Percentiles rank a stretch among this genome's conserved stretches.
Evolutionary conservation across 345 rosid genomes (phyloP).

Genomic region (Clausena lansium): DNA sequence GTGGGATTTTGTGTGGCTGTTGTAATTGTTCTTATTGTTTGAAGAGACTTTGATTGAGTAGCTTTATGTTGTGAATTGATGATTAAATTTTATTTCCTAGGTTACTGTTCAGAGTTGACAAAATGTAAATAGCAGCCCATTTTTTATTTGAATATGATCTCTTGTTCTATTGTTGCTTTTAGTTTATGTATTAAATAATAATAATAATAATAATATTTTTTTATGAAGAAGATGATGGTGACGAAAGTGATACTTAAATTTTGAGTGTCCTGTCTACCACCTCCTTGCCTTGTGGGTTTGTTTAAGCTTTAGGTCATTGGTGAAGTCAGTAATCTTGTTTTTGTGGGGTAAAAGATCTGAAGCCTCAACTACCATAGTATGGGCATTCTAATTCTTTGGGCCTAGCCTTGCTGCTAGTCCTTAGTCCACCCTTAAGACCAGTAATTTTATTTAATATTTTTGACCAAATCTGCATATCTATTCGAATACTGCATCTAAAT

Average conservation of each 20-base stretch:
- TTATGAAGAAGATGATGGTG: conserved; percentile 8
- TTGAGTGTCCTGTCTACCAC: conserved; percentile 11
- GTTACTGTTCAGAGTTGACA: too few relatives aligned
- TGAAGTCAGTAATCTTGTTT: conserved; percentile 37
- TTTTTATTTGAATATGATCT: too few relatives aligned
- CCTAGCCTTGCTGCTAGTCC: neutral
- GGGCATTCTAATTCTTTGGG: conserved; percentile 3
- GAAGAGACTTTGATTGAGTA: too few relatives aligned
- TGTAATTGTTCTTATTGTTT: too few relatives aligned
- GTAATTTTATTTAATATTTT: neutral
- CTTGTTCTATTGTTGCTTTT: too few relatives aligned
- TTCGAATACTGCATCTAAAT: too few relatives aligned
- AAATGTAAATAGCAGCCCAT: too few relatives aligned
- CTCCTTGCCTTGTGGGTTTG: conserved; percentile 21
- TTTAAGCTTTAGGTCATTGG: conserved; percentile 28
- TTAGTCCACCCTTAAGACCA: conserved; percentile 9
- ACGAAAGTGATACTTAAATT: conserved; percentile 17
- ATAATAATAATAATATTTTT: too few relatives aligned
- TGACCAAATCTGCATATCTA: neutral
- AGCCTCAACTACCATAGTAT: conserved; percentile 13
- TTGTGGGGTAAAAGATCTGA: conserved; percentile 6
- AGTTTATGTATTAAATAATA: neutral
- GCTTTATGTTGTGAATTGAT: too few relatives aligned
- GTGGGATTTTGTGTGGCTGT: too few relatives aligned
- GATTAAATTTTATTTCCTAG: too few relatives aligned